Evolutionary conservation across 2,329 filamentous ascomycete genomes (phyloP), one percentile per base, ranked within the genome.

Genomic region (Seiridium unicorne): DNA sequence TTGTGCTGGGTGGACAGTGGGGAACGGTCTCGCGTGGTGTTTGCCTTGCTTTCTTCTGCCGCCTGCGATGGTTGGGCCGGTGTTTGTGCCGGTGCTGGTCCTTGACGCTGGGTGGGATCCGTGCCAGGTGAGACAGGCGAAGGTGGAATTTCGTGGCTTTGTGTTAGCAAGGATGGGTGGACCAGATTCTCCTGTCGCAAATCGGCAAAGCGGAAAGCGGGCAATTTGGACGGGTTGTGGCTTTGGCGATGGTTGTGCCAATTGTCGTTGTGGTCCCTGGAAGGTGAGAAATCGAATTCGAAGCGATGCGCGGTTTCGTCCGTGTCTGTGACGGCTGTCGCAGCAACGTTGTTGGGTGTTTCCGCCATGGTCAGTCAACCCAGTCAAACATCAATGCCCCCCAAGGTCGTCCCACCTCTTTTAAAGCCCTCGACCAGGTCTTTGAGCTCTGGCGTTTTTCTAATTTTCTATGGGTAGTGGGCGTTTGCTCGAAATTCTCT

Each of bases 181-280:
- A 69, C 65, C 44, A 77, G 70, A 51, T 70, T 64, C 62, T 75
- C 73, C 61, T 74, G 76, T 59, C 73, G 73, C 58, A 80, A 73
- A 72, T 84, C 82, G 64, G 76, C 79, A 68, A 83, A 82, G 61
- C 82, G 82, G 70, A 81, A 84, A 31, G 82, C 77, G 35, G 83
- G 82, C 64, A 84, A 72, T 66, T 84, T 85, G 62, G 82, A 85
- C 44, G 81, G 79, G 67, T 78, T 84, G 70, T 84, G 79, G 68
- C 70, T 81, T 64, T 81, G 80, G 58, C 82, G 81, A 70, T 84
- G 82, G 49, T 73, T 70, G 65, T 84, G 80, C 57, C 75, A 62
- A 49, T 64, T 67, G 61, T 58, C 69, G 38, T 64, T 58, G 31
- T 58, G 59, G 51, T 60, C 60, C 13, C 61, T 60, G 42, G 61